Percentiles rank a stretch among this genome's conserved stretches.
These are phyloP conservation scores for Aspergillus indologenus DNA, from an alignment of 495 filamentous ascomycete genomes.

Conservation along the genomic window DNA sequence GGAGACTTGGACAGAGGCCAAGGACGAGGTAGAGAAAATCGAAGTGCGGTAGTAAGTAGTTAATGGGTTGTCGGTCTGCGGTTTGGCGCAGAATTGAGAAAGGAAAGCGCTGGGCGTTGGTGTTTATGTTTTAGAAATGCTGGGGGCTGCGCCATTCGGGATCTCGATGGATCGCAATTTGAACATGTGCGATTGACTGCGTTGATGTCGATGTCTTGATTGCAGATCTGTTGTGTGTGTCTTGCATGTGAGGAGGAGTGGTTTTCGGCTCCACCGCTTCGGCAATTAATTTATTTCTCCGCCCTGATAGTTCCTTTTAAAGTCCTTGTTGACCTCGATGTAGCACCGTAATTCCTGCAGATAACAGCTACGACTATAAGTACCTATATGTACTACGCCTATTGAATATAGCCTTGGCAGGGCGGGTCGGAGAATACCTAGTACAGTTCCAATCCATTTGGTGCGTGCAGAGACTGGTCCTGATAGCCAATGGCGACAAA, in stretches of 20 bases:
- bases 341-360: too few relatives aligned
- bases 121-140: background rate
- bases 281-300: background rate
- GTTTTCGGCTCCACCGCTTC: background rate
- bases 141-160: background rate
- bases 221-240: too few relatives aligned
- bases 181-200: background rate
- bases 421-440: background rate
- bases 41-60: conserved; percentile 51
- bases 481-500: background rate
- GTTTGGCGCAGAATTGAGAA: background rate
- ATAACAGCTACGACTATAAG: too few relatives aligned
- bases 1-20: conserved; percentile 94
- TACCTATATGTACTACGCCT: too few relatives aligned
- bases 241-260: too few relatives aligned
- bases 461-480: background rate
- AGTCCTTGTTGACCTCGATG: too few relatives aligned
- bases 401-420: too few relatives aligned
- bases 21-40: conserved; percentile 89
- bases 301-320: too few relatives aligned
- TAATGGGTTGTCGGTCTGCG: conserved; percentile 5
- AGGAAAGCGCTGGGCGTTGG: conserved; percentile 4
- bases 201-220: background rate
- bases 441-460: background rate
- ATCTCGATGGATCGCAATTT: background rate